Evolutionary conservation across 2,329 filamentous ascomycete species (phyloP).

Genomic region (Aaosphaeria arxii): DNA sequence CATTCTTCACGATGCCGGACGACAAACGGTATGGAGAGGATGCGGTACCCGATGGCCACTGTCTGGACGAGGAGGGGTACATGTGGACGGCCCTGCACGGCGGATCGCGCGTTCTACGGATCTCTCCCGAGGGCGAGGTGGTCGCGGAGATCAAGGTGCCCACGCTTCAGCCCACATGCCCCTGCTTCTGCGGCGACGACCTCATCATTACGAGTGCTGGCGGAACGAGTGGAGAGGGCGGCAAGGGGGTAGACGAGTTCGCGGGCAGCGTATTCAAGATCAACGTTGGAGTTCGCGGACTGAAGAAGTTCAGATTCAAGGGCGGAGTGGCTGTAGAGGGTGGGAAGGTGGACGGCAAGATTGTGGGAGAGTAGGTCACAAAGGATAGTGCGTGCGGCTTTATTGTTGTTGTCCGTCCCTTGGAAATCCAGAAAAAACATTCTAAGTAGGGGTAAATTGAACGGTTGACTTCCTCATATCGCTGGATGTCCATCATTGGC

Average conservation of each 20-base stretch:
- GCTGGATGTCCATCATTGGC: no score
- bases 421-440: no score
- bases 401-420: background rate
- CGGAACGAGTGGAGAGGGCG: slow-evolving; percentile 45
- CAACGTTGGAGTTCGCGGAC: slow-evolving; percentile 69
- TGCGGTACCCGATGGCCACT: slow-evolving; percentile 75
- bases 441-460: no score
- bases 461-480: no score
- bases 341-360: slow-evolving; percentile 25
- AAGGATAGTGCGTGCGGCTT: slow-evolving; percentile 15
- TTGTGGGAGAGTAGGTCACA: slow-evolving; percentile 6
- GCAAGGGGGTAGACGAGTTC: slow-evolving; percentile 61
- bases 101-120: slow-evolving; percentile 69
- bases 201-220: slow-evolving; percentile 76
- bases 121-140: slow-evolving; percentile 66
- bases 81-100: slow-evolving; percentile 89
- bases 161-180: slow-evolving; percentile 77
- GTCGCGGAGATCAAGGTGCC: slow-evolving; percentile 74
- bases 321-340: slow-evolving; percentile 24
- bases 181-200: slow-evolving; percentile 70
- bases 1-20: slow-evolving; percentile 70
- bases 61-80: slow-evolving; percentile 78
- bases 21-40: slow-evolving; percentile 36
- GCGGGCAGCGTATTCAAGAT: slow-evolving; percentile 72
- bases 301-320: slow-evolving; percentile 38